phyloP scores from a whole-genome alignment of 371 early-diverging fungal species.

The Mortierella sp. region DNA sequence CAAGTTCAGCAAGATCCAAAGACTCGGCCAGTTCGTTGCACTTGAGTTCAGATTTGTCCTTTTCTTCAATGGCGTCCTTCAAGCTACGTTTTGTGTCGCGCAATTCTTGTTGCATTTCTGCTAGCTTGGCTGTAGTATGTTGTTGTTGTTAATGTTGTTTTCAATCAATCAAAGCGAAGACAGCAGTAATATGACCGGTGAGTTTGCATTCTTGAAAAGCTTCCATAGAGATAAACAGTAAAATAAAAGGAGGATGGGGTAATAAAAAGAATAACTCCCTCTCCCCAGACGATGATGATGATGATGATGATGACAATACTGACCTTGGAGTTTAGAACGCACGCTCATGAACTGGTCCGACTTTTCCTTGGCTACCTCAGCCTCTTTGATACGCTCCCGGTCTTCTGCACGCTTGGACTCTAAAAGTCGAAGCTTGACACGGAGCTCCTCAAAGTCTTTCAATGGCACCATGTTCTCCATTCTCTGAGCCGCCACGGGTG shows the following conservation, averaged over 20 bases:
- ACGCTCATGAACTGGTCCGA: slow-evolving; percentile 76
- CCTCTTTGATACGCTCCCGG: slow-evolving; percentile 74
- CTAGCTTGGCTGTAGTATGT: slow-evolving; percentile 64
- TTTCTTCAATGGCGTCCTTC: slow-evolving; percentile 66
- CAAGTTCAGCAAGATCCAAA: slow-evolving; percentile 87
- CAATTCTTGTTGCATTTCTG: slow-evolving; percentile 78
- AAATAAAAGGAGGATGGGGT: background rate
- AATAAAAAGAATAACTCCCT: background rate
- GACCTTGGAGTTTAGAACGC: slow-evolving; percentile 75
- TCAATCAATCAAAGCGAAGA: too few relatives aligned
- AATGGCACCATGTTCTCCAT: slow-evolving; percentile 59
- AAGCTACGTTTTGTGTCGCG: slow-evolving; percentile 68
- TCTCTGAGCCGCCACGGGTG: slow-evolving; percentile 25
- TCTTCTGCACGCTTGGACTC: slow-evolving; percentile 88
- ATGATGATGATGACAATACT: slow-evolving; percentile 10
- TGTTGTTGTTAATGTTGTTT: too few relatives aligned
- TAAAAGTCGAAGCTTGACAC: slow-evolving; percentile 80
- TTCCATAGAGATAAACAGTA: background rate
- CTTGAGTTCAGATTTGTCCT: slow-evolving; percentile 72
- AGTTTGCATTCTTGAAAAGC: too few relatives aligned
- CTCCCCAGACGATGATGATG: too few relatives aligned
- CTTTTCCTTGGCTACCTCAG: slow-evolving; percentile 79
- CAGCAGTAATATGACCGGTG: background rate
- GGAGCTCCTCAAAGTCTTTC: slow-evolving; percentile 85
- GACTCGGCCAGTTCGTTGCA: slow-evolving; percentile 78